Conservation (phyloP, 1,284 basidiomycete species). For the Stereum hirsutum region DNA sequence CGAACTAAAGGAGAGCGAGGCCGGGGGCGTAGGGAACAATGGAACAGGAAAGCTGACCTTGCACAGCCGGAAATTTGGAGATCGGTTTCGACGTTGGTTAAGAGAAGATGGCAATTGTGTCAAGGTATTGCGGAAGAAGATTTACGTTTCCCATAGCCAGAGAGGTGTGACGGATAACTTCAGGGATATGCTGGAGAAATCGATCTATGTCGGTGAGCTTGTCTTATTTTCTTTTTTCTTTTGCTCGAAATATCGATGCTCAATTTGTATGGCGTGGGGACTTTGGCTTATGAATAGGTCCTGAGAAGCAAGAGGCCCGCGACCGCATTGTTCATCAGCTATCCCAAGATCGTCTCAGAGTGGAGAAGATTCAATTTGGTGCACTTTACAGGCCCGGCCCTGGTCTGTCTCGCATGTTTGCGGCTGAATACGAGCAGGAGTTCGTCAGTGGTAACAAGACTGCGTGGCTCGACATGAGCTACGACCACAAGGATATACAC, state of each 20-base stretch:
- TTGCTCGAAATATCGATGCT: no score
- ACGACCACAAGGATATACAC: constrained; percentile 50
- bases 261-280: no score
- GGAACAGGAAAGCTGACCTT: constrained; percentile 11
- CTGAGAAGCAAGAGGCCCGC: no score
- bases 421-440: constrained; percentile 39
- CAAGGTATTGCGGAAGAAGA: not conserved
- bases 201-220: constrained; percentile 11
- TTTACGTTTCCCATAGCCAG: not conserved
- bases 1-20: constrained; percentile 6
- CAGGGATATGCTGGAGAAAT: constrained; percentile 8
- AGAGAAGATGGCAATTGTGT: constrained; percentile 2
- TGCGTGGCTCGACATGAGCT: constrained; percentile 43
- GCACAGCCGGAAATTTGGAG: constrained; percentile 1
- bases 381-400: constrained; percentile 28
- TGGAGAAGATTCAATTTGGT: constrained; percentile 52
- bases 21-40: constrained; percentile 9
- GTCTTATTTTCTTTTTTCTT: no score
- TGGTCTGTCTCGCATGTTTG: constrained; percentile 32
- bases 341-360: constrained; percentile 34
- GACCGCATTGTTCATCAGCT: no score
- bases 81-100: constrained; percentile 9
- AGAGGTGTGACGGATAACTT: not conserved
- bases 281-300: no score
- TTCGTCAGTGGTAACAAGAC: constrained; percentile 24